Conservation (phyloP, 805 yeast species). For the Sugiyamaella lignohabitans region DNA sequence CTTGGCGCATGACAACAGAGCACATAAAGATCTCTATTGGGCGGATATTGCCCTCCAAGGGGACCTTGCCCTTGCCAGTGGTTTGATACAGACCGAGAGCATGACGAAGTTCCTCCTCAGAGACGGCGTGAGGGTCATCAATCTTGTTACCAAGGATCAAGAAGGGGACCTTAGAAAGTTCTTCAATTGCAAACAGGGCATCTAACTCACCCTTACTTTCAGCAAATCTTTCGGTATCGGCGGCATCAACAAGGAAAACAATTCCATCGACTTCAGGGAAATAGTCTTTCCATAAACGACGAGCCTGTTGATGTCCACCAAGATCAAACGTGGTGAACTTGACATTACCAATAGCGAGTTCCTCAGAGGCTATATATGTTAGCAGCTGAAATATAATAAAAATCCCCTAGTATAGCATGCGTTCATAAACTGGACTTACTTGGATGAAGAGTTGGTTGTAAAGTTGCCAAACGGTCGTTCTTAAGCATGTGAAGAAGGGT, state of each 20-base stretch:
- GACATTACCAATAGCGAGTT: slow-evolving; percentile 91
- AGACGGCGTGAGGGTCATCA: slow-evolving; percentile 88
- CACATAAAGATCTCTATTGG: slow-evolving; percentile 97
- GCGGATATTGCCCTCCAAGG: slow-evolving; percentile 62
- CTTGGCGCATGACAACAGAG: slow-evolving; percentile 97
- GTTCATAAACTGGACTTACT: slow-evolving; percentile 21
- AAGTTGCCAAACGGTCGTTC: slow-evolving; percentile 95
- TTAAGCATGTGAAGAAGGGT: slow-evolving; percentile 77
- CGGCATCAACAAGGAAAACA: slow-evolving; percentile 93
- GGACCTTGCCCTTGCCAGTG: slow-evolving; percentile 80
- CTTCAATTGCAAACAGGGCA: slow-evolving; percentile 87
- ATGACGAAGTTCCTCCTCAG: slow-evolving; percentile 88
- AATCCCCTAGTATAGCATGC: too few species aligned
- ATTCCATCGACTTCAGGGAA: slow-evolving; percentile 99
- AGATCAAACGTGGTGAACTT: slow-evolving; percentile 96
- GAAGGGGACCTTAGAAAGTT: slow-evolving; percentile 83
- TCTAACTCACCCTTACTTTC: slow-evolving; percentile 95
- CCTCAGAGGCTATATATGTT: slow-evolving; percentile 67
- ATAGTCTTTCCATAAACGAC: slow-evolving; percentile 98
- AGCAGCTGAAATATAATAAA: too few species aligned
- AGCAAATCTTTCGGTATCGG: slow-evolving; percentile 90
- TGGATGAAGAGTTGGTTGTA: slow-evolving; percentile 97
- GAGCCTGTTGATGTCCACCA: slow-evolving; percentile 98
- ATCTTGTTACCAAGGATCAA: slow-evolving; percentile 94
- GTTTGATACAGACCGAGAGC: slow-evolving; percentile 83